phyloP scores from a whole-genome alignment of 345 rosid genomes.

The Clausena lansium region DNA sequence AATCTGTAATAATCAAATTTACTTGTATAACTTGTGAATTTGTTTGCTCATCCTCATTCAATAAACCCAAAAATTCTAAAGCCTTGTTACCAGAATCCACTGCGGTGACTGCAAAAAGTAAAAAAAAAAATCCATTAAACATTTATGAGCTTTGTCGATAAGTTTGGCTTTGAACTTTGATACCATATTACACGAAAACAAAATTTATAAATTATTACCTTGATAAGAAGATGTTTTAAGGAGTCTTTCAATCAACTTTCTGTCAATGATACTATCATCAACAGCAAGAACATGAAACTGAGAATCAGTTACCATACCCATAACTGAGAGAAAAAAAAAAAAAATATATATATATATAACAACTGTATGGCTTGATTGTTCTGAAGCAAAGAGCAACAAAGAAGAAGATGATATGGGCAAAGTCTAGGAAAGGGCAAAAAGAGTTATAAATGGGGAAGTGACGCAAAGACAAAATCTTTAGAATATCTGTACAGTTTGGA shows the following conservation, averaged over 20 bases:
- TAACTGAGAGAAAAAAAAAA: not conserved
- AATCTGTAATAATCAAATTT: slow-evolving; percentile 86
- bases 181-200: not conserved
- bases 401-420: slow-evolving; percentile 7
- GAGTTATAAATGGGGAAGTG: slow-evolving; percentile 31
- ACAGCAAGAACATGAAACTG: slow-evolving; percentile 94
- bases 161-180: not conserved
- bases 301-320: slow-evolving; percentile 39
- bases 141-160: not conserved
- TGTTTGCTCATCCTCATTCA: slow-evolving; percentile 31
- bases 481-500: slow-evolving; percentile 59
- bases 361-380: not conserved
- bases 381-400: not conserved
- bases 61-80: slow-evolving; percentile 67
- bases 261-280: slow-evolving; percentile 76
- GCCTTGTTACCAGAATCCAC: slow-evolving; percentile 95
- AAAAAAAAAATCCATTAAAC: not conserved
- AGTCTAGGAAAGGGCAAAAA: slow-evolving; percentile 1
- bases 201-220: slow-evolving; percentile 32
- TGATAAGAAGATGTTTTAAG: slow-evolving; percentile 87
- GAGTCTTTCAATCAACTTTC: slow-evolving; percentile 84
- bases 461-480: slow-evolving; percentile 24
- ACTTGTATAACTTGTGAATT: slow-evolving; percentile 44
- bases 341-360: not conserved
- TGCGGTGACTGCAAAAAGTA: slow-evolving; percentile 56